phyloP scores from a whole-genome alignment of 2,329 filamentous ascomycete species.

The Clarireedia hainanense region DNA sequence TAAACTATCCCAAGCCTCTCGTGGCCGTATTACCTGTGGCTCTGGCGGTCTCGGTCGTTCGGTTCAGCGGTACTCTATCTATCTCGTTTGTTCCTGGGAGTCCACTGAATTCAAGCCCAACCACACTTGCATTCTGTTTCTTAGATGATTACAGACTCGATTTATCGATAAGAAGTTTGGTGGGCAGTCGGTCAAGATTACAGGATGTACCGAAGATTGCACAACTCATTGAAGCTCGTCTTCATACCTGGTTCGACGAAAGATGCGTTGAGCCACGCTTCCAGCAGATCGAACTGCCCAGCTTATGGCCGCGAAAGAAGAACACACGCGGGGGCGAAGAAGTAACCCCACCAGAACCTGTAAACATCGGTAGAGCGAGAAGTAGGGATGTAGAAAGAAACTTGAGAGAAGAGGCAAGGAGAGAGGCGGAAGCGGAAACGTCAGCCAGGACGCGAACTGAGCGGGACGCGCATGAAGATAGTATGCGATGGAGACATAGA shows the following conservation, averaged over 20 bases:
- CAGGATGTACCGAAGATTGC: constrained; percentile 87
- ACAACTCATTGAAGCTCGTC: constrained; percentile 68
- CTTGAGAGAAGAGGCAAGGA: constrained; percentile 42
- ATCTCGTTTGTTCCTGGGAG: constrained; percentile 82
- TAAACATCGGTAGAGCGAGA: constrained; percentile 45
- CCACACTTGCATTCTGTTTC: constrained; percentile 92
- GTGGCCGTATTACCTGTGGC: constrained; percentile 89
- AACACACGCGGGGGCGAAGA: constrained; percentile 66
- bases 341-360: constrained; percentile 32
- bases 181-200: constrained; percentile 70
- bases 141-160: constrained; percentile 81
- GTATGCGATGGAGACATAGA: constrained; percentile 27
- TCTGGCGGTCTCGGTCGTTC: constrained; percentile 80
- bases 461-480: constrained; percentile 27
- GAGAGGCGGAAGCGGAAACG: constrained; percentile 40
- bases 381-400: constrained; percentile 46
- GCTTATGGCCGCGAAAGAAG: constrained; percentile 75
- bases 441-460: constrained; percentile 18
- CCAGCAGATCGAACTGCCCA: constrained; percentile 77
- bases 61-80: constrained; percentile 90
- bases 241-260: constrained; percentile 85
- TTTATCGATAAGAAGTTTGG: constrained; percentile 70
- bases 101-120: constrained; percentile 60
- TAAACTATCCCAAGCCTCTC: constrained; percentile 89
- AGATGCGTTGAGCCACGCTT: constrained; percentile 79